Evolutionary conservation across 768 basidiomycete genomes (phyloP).

Genomic region (Rossbeevera mucosa): DNA sequence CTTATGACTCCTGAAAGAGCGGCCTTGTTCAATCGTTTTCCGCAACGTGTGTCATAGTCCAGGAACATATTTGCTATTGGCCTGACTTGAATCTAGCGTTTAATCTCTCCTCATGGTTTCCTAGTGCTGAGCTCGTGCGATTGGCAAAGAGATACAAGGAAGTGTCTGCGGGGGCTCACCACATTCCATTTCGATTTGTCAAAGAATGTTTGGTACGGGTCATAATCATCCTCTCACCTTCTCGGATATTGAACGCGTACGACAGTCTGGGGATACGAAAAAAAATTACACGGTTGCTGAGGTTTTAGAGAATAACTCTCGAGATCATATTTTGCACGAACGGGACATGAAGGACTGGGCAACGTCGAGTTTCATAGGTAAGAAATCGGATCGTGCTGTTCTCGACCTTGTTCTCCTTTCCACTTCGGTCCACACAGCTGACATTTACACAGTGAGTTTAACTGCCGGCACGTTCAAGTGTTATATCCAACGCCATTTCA

Average conservation of each 20-base stretch:
- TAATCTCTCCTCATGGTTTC: conserved; percentile 19
- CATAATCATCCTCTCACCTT: background rate
- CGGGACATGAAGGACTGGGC: conserved; percentile 18
- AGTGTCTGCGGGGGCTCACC: conserved; percentile 11
- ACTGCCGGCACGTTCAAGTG: background rate
- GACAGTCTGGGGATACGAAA: conserved; percentile 18
- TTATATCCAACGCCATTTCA: conserved; percentile 1
- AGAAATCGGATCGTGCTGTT: background rate
- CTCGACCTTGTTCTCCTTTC: background rate
- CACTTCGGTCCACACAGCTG: conserved; percentile 5
- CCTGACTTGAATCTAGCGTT: conserved; percentile 10
- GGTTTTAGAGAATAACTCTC: conserved; percentile 4
- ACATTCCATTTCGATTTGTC: conserved; percentile 22
- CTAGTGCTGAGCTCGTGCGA: conserved; percentile 9
- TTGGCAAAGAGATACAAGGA: conserved; percentile 8
- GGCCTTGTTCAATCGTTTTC: conserved; percentile 16
- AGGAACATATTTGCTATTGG: background rate
- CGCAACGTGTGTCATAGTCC: conserved; percentile 14
- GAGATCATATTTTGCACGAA: conserved; percentile 11
- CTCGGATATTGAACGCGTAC: background rate
- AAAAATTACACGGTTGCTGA: conserved; percentile 23
- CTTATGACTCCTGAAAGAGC: conserved; percentile 20
- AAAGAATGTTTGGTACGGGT: conserved; percentile 16
- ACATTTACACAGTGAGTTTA: conserved; percentile 13
- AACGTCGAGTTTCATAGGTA: conserved; percentile 21